A percentile compares a stretch with the other conserved stretches of the same genome.
phyloP scores from a whole-genome alignment of 2,329 filamentous ascomycete genomes.

The Calonectria naviculata region DNA sequence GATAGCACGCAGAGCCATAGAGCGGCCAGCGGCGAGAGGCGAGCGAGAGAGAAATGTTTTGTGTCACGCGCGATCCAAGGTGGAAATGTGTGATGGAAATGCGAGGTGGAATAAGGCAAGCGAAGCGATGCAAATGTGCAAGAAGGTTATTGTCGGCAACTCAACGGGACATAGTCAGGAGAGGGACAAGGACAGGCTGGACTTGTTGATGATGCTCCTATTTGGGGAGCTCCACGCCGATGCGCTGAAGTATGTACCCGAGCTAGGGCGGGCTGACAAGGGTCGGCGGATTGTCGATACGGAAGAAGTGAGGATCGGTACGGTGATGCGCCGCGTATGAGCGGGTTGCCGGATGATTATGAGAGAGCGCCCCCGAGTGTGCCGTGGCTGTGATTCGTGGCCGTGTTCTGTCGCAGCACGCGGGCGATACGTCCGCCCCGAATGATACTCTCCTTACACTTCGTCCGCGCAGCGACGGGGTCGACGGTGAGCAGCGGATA shows the following conservation, averaged over 20 bases:
- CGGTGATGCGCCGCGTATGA: constrained; percentile 20
- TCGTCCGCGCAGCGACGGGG: constrained; percentile 4
- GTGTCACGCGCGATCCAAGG: background rate
- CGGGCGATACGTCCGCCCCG: constrained; percentile 6
- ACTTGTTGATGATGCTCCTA: constrained; percentile 38
- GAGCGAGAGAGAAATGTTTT: constrained; percentile 4
- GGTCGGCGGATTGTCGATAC: constrained; percentile 6
- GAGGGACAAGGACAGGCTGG: constrained; percentile 36
- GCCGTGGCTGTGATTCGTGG: constrained; percentile 5
- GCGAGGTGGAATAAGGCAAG: constrained; percentile 11
- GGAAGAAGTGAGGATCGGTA: constrained; percentile 16
- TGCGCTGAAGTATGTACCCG: constrained; percentile 24
- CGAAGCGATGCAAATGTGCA: constrained; percentile 9
- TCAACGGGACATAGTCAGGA: constrained; percentile 34
- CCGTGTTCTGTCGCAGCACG: background rate
- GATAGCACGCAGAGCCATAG: constrained; percentile 45
- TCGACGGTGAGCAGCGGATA: background rate
- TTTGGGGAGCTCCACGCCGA: constrained; percentile 42
- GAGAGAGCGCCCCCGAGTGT: background rate
- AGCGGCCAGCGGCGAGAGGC: constrained; percentile 27
- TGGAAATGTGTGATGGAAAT: too few species aligned
- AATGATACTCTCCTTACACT: constrained; percentile 1
- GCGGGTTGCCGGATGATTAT: constrained; percentile 7
- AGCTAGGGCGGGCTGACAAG: constrained; percentile 19
- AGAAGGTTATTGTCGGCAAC: constrained; percentile 21